A percentile compares a stretch with the other conserved stretches of the same genome.
Conservation (phyloP, 768 basidiomycete genomes). For the Xerocomellus dryophilus region DNA sequence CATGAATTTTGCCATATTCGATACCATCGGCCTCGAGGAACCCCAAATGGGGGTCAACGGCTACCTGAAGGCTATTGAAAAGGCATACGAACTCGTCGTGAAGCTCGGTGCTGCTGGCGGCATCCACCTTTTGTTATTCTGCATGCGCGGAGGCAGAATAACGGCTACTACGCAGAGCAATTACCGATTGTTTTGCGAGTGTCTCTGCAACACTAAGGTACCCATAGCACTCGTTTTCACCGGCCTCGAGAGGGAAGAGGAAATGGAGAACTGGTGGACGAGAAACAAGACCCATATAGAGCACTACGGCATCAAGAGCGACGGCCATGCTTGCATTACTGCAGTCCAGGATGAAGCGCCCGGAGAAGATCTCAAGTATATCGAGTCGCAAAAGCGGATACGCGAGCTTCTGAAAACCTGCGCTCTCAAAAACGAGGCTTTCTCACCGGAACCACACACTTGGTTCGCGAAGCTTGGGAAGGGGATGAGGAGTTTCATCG, state of each 20-base stretch:
- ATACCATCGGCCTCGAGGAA: constrained; percentile 37
- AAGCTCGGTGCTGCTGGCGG: constrained; percentile 31
- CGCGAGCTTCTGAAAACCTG: constrained; percentile 16
- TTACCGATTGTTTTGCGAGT: constrained; percentile 39
- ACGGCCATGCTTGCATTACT: constrained; percentile 33
- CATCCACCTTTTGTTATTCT: constrained; percentile 42
- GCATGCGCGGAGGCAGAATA: constrained; percentile 40
- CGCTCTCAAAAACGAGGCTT: constrained; percentile 12
- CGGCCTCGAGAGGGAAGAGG: constrained; percentile 35
- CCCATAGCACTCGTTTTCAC: constrained; percentile 41
- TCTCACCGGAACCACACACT: constrained; percentile 10
- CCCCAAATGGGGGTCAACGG: constrained; percentile 27
- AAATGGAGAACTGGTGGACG: constrained; percentile 37
- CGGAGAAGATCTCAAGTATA: constrained; percentile 21
- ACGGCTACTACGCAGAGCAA: constrained; percentile 36
- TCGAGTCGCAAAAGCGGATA: constrained; percentile 21
- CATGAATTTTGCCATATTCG: constrained; percentile 26
- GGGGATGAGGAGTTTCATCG: constrained; percentile 17
- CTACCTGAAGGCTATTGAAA: constrained; percentile 28
- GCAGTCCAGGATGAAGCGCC: constrained; percentile 24
- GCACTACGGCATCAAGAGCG: constrained; percentile 24
- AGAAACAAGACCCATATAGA: constrained; percentile 25
- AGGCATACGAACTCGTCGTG: constrained; percentile 33
- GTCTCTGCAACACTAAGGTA: constrained; percentile 37
- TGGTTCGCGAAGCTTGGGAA: constrained; percentile 19